Percentiles rank a stretch among this genome's conserved stretches.
These are phyloP conservation scores for Gracilaria gracilis DNA, from an alignment of 23 red algal genomes.

Conservation along the genomic window DNA sequence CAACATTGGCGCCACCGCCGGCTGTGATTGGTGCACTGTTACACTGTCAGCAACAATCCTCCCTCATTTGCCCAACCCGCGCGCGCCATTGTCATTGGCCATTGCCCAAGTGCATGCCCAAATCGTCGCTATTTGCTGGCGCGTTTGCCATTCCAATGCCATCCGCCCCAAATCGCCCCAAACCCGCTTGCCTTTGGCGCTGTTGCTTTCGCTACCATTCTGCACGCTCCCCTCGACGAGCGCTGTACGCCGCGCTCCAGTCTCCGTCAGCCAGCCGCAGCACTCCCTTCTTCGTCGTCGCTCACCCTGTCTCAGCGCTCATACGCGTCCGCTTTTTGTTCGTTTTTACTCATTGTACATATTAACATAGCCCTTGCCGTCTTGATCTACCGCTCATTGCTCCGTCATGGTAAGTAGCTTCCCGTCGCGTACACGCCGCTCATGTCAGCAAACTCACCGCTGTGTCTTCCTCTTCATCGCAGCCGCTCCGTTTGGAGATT, in stretches of 20 bases:
- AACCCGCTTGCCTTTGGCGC: neutral
- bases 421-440: neutral
- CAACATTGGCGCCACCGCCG: neutral
- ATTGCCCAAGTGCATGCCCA: no score
- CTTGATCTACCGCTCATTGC: neutral
- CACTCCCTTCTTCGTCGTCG: neutral
- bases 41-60: conserved; percentile 2
- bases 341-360: neutral
- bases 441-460: neutral
- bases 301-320: neutral
- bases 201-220: neutral
- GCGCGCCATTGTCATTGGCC: neutral
- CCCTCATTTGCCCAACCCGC: neutral
- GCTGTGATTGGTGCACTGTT: neutral
- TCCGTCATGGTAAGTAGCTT: conserved; percentile 7
- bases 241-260: neutral
- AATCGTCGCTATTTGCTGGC: no score
- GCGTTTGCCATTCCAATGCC: no score
- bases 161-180: neutral
- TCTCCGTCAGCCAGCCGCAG: neutral
- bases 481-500: conserved; percentile 92
- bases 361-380: neutral
- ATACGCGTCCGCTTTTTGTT: neutral
- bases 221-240: neutral
- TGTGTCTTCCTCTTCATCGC: neutral